Conservation (phyloP, 441 rosid species). For the Bocquillonia castaneifolia region DNA sequence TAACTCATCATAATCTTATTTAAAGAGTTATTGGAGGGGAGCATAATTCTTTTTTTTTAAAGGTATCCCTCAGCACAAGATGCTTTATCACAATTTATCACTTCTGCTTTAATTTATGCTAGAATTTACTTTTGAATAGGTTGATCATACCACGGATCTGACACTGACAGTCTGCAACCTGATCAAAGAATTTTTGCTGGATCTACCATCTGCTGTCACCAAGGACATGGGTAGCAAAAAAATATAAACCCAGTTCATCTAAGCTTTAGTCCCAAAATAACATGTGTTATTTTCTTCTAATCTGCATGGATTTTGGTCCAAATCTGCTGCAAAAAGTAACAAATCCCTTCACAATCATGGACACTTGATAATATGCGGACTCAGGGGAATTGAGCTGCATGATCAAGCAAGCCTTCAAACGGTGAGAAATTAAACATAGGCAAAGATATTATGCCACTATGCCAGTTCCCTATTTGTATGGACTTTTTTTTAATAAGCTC, state of each 20-base stretch:
- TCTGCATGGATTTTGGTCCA: too few relatives aligned
- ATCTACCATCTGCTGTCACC: neutral
- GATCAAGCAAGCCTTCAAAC: slow-evolving; percentile 1
- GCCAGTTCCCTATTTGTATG: neutral
- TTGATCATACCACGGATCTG: neutral
- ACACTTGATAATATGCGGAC: too few relatives aligned
- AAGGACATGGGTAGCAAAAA: neutral
- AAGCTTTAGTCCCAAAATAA: too few relatives aligned
- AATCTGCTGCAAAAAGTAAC: too few relatives aligned
- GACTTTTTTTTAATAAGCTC: neutral
- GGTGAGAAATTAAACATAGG: neutral
- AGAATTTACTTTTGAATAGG: neutral
- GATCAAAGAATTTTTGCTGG: neutral
- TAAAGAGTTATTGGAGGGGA: neutral
- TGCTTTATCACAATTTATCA: neutral
- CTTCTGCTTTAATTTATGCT: neutral
- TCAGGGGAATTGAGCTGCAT: too few relatives aligned
- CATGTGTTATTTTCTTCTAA: too few relatives aligned
- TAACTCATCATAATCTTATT: neutral
- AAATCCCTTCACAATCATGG: neutral
- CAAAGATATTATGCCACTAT: neutral
- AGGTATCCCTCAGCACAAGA: neutral
- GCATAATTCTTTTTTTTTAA: neutral
- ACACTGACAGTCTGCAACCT: neutral
- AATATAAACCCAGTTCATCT: too few relatives aligned